Percentiles rank a stretch among this genome's conserved stretches.
phyloP scores from a whole-genome alignment of 169 alveolate genomes.

The Cryptosporidium sp. region DNA sequence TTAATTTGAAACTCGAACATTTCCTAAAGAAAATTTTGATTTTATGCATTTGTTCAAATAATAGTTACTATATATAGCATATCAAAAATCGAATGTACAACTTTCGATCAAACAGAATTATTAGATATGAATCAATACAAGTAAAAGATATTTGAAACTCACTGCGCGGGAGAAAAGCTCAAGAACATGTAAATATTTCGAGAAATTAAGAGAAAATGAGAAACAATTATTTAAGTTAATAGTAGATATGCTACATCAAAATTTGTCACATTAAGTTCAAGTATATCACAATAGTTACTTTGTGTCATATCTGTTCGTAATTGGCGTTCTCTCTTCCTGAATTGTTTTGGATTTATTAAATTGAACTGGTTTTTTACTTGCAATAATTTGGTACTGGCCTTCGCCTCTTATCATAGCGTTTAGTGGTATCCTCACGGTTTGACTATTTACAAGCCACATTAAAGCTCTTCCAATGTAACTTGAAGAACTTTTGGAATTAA shows the following conservation, averaged over 20 bases:
- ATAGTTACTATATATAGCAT: neutral
- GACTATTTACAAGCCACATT: conserved; percentile 76
- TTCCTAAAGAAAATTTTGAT: neutral
- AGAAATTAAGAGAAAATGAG: neutral
- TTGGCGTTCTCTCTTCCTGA: neutral
- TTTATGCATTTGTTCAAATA: conserved; percentile 19
- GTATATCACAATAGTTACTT: neutral
- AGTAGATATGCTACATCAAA: neutral
- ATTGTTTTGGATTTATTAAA: conserved; percentile 16
- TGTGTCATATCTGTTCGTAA: conserved; percentile 10
- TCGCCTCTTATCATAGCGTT: conserved; percentile 71
- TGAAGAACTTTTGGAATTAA: conserved; percentile 65
- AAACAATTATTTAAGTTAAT: neutral
- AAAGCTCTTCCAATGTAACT: conserved; percentile 52
- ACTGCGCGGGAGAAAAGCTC: conserved; percentile 24
- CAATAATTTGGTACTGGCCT: conserved; percentile 63
- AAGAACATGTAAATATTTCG: conserved; percentile 20
- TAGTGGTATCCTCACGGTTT: conserved; percentile 72
- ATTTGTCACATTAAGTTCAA: neutral
- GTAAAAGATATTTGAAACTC: conserved; percentile 18
- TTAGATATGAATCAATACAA: conserved; percentile 4
- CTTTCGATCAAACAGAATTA: conserved; percentile 1
- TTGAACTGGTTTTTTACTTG: conserved; percentile 65
- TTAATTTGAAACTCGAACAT: neutral
- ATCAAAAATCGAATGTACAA: neutral